Conservation (phyloP, 768 basidiomycete species). For the Tylopilus vinaceipallidus region DNA sequence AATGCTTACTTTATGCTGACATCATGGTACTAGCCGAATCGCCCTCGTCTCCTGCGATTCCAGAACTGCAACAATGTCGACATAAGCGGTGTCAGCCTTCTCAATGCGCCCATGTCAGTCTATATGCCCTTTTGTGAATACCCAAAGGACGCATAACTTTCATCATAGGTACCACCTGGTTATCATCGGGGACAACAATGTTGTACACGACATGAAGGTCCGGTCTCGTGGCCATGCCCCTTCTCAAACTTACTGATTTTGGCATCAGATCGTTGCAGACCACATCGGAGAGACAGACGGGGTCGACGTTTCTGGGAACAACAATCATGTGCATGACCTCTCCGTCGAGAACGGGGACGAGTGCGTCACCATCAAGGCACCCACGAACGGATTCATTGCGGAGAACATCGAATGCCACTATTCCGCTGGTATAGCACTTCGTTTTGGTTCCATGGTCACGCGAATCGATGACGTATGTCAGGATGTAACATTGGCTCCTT, state of each 20-base stretch:
- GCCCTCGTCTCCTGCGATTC: constrained; percentile 8
- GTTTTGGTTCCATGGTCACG: not conserved
- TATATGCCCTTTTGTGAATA: not conserved
- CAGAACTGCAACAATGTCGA: constrained; percentile 3
- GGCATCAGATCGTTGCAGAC: constrained; percentile 5
- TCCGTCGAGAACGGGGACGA: constrained; percentile 33
- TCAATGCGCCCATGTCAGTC: constrained; percentile 12
- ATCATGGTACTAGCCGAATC: not conserved
- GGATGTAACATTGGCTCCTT: constrained; percentile 18
- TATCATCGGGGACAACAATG: constrained; percentile 7
- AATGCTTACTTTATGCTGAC: not conserved
- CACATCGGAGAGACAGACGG: constrained; percentile 13
- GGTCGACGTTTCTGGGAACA: constrained; percentile 26
- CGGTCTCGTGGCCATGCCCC: not conserved
- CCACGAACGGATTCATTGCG: constrained; percentile 21
- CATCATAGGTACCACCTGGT: constrained; percentile 12
- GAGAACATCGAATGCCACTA: constrained; percentile 12
- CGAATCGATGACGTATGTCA: not conserved
- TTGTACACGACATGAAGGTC: constrained; percentile 13
- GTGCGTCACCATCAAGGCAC: constrained; percentile 35
- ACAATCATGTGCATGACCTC: constrained; percentile 34
- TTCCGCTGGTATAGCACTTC: constrained; percentile 3
- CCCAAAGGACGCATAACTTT: not conserved
- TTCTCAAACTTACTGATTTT: not conserved
- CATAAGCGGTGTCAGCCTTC: constrained; percentile 15